These are phyloP conservation scores for Jaapia argillacea DNA, from an alignment of 768 basidiomycete species.

Conservation along the genomic window DNA sequence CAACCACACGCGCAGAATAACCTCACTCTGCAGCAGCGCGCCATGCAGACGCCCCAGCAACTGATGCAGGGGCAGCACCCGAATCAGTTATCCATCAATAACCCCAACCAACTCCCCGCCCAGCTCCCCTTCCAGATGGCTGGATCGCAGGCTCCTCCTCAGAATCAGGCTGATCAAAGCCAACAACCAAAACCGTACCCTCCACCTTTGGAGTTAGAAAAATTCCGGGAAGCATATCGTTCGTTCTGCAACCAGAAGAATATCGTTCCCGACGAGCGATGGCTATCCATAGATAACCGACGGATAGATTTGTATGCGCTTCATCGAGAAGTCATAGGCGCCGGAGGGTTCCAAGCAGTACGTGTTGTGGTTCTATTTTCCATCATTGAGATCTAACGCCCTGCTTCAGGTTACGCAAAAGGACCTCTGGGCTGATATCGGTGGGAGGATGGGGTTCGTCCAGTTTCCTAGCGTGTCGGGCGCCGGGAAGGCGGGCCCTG, in stretches of 20 bases:
- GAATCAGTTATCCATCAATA: not conserved
- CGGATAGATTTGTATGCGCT: constrained; percentile 50
- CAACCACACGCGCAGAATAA: not conserved
- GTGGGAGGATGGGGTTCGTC: constrained; percentile 55
- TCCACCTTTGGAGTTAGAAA: constrained; percentile 5
- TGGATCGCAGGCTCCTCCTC: not conserved
- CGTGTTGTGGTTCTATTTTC: not conserved
- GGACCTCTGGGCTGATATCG: constrained; percentile 58
- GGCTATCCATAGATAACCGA: constrained; percentile 41
- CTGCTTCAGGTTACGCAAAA: constrained; percentile 37
- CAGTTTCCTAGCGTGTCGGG: constrained; percentile 52
- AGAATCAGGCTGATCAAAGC: too few relatives aligned
- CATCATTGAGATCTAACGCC: constrained; percentile 1
- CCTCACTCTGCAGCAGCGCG: constrained; percentile 15
- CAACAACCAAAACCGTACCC: too few relatives aligned
- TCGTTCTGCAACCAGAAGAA: constrained; percentile 34
- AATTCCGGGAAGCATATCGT: constrained; percentile 43
- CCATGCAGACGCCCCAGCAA: not conserved
- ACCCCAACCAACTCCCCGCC: not conserved
- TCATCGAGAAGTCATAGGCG: constrained; percentile 47
- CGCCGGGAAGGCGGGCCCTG: constrained; percentile 54
- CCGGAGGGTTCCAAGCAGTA: constrained; percentile 43
- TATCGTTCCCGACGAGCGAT: constrained; percentile 27
- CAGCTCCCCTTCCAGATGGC: too few relatives aligned
- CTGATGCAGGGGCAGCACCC: not conserved